These are phyloP conservation scores for Beauveria pseudobassiana DNA, from an alignment of 2,329 filamentous ascomycete species.

Conservation along the genomic window DNA sequence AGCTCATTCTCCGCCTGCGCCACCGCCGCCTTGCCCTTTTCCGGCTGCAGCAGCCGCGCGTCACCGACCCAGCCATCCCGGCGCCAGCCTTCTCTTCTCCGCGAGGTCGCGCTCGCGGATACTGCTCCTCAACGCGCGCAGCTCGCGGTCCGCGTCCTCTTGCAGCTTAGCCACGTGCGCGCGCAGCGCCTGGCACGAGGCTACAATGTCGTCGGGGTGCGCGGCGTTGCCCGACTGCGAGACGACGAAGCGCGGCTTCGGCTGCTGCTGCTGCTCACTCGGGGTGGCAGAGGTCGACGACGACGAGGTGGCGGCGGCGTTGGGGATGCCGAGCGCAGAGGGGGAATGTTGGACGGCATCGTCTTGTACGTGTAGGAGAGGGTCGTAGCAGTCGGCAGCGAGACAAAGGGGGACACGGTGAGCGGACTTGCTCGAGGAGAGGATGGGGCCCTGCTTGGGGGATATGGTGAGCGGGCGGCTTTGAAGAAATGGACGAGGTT, in stretches of 20 bases:
- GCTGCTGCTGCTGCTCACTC: conserved; percentile 13
- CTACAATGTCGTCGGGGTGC: conserved; percentile 78
- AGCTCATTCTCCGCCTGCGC: conserved; percentile 13
- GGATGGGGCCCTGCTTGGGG: conserved; percentile 60
- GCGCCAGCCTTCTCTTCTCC: conserved; percentile 72
- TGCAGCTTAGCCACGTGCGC: conserved; percentile 65
- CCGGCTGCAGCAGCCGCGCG: conserved; percentile 60
- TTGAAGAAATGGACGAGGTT: neutral
- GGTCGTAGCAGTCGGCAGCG: conserved; percentile 80
- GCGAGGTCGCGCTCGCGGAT: conserved; percentile 60
- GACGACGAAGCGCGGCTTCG: conserved; percentile 65
- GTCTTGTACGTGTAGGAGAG: conserved; percentile 93
- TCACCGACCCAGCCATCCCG: conserved; percentile 76
- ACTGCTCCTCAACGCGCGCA: conserved; percentile 60
- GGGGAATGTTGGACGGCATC: conserved; percentile 77
- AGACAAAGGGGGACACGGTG: conserved; percentile 89
- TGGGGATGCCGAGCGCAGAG: conserved; percentile 27
- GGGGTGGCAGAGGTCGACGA: too few relatives aligned
- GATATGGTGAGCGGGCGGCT: neutral
- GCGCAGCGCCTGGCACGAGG: conserved; percentile 71
- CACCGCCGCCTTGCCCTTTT: conserved; percentile 34
- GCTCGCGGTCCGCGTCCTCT: conserved; percentile 57
- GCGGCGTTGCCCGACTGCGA: conserved; percentile 74
- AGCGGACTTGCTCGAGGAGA: conserved; percentile 84
- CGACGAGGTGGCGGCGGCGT: conserved; percentile 16